Percentiles rank a stretch among this genome's conserved stretches.
Conservation (phyloP, 2,329 filamentous ascomycete species). For the Chrysoporthe cubensis region DNA sequence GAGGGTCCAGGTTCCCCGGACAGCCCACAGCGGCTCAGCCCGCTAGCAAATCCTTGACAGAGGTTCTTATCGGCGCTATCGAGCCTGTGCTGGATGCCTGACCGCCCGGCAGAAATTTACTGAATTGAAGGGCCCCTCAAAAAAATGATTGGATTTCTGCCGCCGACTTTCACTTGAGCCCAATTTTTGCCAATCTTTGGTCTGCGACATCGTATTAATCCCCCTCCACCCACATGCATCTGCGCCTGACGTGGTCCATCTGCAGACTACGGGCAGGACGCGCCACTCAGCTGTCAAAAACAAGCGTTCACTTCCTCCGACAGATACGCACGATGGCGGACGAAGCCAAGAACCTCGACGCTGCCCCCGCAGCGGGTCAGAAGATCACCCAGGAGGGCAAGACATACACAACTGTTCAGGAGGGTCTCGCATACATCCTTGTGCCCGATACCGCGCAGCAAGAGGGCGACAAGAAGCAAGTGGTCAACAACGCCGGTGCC, state of each 20-base stretch:
- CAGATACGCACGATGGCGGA: slow-evolving; percentile 32
- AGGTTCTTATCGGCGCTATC: slow-evolving; percentile 2
- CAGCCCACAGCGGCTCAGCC: slow-evolving; percentile 16
- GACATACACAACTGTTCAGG: slow-evolving; percentile 55
- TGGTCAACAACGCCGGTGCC: slow-evolving; percentile 55
- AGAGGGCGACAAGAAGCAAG: slow-evolving; percentile 39
- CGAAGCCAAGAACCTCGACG: slow-evolving; percentile 30
- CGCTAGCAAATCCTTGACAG: background rate
- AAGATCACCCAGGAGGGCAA: slow-evolving; percentile 48
- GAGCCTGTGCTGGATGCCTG: background rate
- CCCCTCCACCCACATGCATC: slow-evolving; percentile 18
- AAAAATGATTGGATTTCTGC: background rate
- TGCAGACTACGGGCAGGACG: slow-evolving; percentile 10
- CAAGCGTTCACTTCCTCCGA: background rate
- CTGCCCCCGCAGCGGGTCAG: slow-evolving; percentile 38
- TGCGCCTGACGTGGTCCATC: slow-evolving; percentile 6
- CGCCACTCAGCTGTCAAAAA: slow-evolving; percentile 7
- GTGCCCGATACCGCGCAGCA: slow-evolving; percentile 48
- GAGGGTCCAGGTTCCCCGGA: background rate
- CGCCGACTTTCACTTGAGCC: slow-evolving; percentile 1
- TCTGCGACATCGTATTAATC: slow-evolving; percentile 11
- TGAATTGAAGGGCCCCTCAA: background rate
- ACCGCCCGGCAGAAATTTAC: slow-evolving; percentile 27
- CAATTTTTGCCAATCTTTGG: background rate
- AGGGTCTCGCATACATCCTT: slow-evolving; percentile 62